Conservation (phyloP, 2,329 filamentous ascomycete species). For the Chaetomium sp. region DNA sequence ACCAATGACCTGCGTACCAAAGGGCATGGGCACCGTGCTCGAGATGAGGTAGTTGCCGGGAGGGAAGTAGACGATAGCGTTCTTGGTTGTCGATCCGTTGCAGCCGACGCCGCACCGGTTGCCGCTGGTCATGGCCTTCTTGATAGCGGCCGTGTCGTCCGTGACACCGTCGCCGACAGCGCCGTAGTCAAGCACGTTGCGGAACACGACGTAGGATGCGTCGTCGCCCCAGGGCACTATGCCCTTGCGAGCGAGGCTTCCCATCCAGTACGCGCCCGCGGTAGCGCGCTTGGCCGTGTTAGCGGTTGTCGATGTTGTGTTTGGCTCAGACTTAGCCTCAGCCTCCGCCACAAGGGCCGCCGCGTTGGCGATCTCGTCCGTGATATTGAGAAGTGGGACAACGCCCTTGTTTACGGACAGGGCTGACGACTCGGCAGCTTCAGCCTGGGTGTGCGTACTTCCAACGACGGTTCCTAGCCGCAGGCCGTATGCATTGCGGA, state of each 20-base stretch:
- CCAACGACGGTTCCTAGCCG: constrained; percentile 4
- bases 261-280: too few species aligned
- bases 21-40: constrained; percentile 69
- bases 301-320: too few species aligned
- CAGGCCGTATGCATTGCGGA: constrained; percentile 16
- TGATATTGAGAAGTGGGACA: background rate
- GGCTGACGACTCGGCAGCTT: background rate
- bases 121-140: constrained; percentile 68
- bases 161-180: constrained; percentile 54
- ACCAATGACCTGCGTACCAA: constrained; percentile 86
- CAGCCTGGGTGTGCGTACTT: too few species aligned
- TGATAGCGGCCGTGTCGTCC: constrained; percentile 87
- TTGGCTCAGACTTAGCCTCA: background rate
- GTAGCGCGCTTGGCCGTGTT: too few species aligned
- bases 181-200: constrained; percentile 71
- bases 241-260: too few species aligned
- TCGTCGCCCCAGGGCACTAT: too few species aligned
- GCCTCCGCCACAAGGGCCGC: too few species aligned
- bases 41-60: constrained; percentile 72
- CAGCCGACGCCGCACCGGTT: constrained; percentile 61
- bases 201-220: constrained; percentile 59
- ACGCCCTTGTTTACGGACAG: background rate
- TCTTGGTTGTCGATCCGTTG: constrained; percentile 70
- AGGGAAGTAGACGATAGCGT: constrained; percentile 88
- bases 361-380: too few species aligned